Evolutionary conservation across 352 stramenopile genomes (phyloP).

Genomic region (Pythium biforme): DNA sequence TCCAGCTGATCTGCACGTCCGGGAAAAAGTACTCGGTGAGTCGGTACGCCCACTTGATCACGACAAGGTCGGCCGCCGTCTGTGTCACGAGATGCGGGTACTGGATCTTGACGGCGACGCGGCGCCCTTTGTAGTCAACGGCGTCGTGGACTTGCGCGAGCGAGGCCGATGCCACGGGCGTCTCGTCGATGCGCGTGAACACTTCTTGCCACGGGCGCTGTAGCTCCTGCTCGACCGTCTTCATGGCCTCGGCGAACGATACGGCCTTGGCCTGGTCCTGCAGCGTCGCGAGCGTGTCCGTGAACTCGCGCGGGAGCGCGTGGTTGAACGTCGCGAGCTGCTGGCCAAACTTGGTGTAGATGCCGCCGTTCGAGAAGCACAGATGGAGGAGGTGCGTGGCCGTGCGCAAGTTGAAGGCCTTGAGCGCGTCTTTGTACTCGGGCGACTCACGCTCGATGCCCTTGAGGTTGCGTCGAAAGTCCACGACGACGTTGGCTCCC

Average conservation of each 20-base stretch:
- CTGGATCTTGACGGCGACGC: constrained; percentile 97
- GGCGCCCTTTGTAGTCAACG: constrained; percentile 82
- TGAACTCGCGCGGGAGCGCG: constrained; percentile 93
- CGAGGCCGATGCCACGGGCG: constrained; percentile 94
- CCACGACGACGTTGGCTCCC: constrained; percentile 43
- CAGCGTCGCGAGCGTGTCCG: constrained; percentile 85
- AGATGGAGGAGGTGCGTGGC: constrained; percentile 88
- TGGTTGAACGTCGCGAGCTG: constrained; percentile 97
- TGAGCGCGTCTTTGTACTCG: constrained; percentile 62
- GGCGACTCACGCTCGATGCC: constrained; percentile 37
- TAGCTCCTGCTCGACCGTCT: constrained; percentile 64
- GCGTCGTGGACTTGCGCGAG: constrained; percentile 95
- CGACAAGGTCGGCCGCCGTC: constrained; percentile 69
- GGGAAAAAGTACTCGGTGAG: constrained; percentile 86
- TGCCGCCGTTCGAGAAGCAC: constrained; percentile 92
- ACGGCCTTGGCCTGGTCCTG: constrained; percentile 91
- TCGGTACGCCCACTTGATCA: constrained; percentile 61
- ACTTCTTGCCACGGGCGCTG: constrained; percentile 73
- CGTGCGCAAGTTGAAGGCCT: constrained; percentile 70
- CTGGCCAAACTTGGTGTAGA: constrained; percentile 98
- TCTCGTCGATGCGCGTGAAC: constrained; percentile 89
- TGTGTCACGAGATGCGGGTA: constrained; percentile 86
- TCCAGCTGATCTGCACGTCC: constrained; percentile 92
- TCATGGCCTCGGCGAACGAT: constrained; percentile 42
- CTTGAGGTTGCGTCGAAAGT: constrained; percentile 57